Percentiles rank a stretch among this genome's conserved stretches.
phyloP scores from a whole-genome alignment of 352 stramenopile genomes.

The Pythium sp. region DNA sequence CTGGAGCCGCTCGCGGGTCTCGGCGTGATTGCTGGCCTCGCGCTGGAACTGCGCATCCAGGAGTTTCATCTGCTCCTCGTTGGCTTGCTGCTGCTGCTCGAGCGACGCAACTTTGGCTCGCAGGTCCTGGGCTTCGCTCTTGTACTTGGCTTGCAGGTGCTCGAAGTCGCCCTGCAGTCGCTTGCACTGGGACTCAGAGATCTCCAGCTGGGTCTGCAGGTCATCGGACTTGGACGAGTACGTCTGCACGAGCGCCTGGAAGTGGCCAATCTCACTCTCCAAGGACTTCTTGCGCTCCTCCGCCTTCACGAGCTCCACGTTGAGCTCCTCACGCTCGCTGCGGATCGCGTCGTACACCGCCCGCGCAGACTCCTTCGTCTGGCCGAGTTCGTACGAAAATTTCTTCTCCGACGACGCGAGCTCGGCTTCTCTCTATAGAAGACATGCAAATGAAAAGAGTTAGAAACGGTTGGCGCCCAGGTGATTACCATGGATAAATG shows the following conservation, averaged over 20 bases:
- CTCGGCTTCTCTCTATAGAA: constrained; percentile 40
- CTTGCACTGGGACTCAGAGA: constrained; percentile 37
- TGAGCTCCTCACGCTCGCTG: constrained; percentile 57
- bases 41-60: constrained; percentile 39
- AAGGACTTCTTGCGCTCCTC: constrained; percentile 44
- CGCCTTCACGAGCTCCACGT: constrained; percentile 46
- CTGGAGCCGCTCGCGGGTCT: constrained; percentile 42
- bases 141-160: constrained; percentile 27
- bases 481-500: neutral
- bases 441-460: neutral
- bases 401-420: constrained; percentile 57
- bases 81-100: constrained; percentile 26
- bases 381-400: constrained; percentile 58
- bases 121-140: constrained; percentile 31
- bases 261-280: constrained; percentile 49
- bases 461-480: neutral
- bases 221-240: constrained; percentile 54
- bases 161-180: constrained; percentile 40
- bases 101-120: constrained; percentile 28
- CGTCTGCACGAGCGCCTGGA: constrained; percentile 44
- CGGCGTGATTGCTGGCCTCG: constrained; percentile 40
- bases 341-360: constrained; percentile 64
- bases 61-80: constrained; percentile 32
- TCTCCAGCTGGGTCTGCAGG: constrained; percentile 45
- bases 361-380: constrained; percentile 63